A percentile compares a stretch with the other conserved stretches of the same genome.
Evolutionary conservation across 2,329 filamentous ascomycete species (phyloP).

Genomic region (Aspergillus caelatus): DNA sequence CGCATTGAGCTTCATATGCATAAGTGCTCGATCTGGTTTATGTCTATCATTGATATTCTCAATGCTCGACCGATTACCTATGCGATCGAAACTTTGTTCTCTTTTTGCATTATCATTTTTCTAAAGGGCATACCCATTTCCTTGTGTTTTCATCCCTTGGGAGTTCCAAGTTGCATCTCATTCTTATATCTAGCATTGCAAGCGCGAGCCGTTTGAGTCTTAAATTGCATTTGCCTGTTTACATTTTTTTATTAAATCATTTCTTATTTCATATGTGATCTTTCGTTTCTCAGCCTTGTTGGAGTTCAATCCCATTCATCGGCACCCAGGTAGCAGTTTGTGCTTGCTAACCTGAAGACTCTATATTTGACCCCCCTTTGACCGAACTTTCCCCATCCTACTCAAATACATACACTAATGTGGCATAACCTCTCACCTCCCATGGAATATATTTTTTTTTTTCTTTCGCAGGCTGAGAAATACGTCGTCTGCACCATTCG

Average conservation of each 20-base stretch:
- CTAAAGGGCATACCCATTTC: constrained; percentile 40
- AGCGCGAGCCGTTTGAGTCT: constrained; percentile 46
- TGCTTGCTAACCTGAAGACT: constrained; percentile 6
- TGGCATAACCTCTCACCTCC: constrained; percentile 23
- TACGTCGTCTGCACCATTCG: background rate
- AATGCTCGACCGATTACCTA: constrained; percentile 14
- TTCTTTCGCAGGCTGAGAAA: background rate
- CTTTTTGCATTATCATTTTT: constrained; percentile 32
- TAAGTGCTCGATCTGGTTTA: constrained; percentile 19
- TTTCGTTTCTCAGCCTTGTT: constrained; percentile 17
- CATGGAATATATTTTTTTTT: constrained; percentile 7
- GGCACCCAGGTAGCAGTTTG: constrained; percentile 5
- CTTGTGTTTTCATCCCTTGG: constrained; percentile 34
- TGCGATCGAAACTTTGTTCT: constrained; percentile 9
- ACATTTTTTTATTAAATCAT: constrained; percentile 12
- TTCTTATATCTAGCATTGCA: constrained; percentile 50
- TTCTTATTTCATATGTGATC: constrained; percentile 10
- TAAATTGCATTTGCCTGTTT: constrained; percentile 29
- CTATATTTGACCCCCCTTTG: constrained; percentile 7
- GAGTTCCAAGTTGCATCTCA: constrained; percentile 37
- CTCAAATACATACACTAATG: constrained; percentile 22
- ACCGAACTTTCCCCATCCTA: constrained; percentile 6
- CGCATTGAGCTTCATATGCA: constrained; percentile 17
- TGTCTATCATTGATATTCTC: constrained; percentile 16
- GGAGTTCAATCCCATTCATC: constrained; percentile 9